phyloP scores from a whole-genome alignment of 108 stramenopile genomes.

The Pseudonitzschia delicatissima region DNA sequence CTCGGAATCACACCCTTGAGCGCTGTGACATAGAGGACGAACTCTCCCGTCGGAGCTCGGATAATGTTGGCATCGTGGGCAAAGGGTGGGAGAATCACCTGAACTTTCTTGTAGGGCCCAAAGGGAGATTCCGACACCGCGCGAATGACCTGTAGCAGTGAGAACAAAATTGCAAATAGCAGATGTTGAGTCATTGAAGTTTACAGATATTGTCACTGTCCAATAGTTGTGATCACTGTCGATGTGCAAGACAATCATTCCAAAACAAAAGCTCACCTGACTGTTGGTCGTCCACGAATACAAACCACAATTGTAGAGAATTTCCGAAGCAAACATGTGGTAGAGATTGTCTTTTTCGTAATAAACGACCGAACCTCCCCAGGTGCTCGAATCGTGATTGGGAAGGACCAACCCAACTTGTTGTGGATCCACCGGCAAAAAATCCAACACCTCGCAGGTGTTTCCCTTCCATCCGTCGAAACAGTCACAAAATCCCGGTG shows the following conservation, averaged over 20 bases:
- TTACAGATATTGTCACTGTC: neutral
- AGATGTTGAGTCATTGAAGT: no score
- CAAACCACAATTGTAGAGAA: conserved; percentile 21
- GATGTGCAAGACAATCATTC: neutral
- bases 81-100: conserved; percentile 27
- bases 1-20: conserved; percentile 10
- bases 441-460: conserved; percentile 23
- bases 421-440: conserved; percentile 14
- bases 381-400: conserved; percentile 19
- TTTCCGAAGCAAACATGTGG: conserved; percentile 37
- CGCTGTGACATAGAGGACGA: conserved; percentile 21
- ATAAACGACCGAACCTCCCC: conserved; percentile 29
- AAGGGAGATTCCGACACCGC: conserved; percentile 19
- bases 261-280: neutral
- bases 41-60: conserved; percentile 13
- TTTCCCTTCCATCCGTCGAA: conserved; percentile 26
- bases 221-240: neutral
- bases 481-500: conserved; percentile 12
- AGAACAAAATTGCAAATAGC: neutral
- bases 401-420: conserved; percentile 15
- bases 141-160: conserved; percentile 17
- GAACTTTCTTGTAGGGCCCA: conserved; percentile 20
- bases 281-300: conserved; percentile 27
- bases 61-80: conserved; percentile 30
- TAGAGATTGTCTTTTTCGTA: conserved; percentile 11